A percentile compares a stretch with the other conserved stretches of the same genome.
Evolutionary conservation across 1,284 basidiomycete genomes (phyloP).

Genomic region (Ganoderma resinaceum): DNA sequence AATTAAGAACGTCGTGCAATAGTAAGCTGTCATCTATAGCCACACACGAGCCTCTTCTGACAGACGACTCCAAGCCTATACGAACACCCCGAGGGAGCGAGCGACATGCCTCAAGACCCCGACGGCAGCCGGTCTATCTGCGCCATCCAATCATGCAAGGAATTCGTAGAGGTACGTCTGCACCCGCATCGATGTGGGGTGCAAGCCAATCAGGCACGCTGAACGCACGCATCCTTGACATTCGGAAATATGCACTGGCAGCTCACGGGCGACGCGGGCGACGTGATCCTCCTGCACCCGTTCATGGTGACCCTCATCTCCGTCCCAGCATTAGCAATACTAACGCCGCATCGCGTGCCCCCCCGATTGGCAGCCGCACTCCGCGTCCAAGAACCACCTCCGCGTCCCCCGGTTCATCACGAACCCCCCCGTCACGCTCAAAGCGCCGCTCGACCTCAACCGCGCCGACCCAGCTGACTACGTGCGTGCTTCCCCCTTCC

Average conservation of each 20-base stretch:
- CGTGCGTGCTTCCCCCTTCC: constrained; percentile 17
- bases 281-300: constrained; percentile 48
- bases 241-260: constrained; percentile 7
- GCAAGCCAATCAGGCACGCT: neutral
- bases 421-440: constrained; percentile 47
- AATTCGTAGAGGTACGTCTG: constrained; percentile 40
- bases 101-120: constrained; percentile 35
- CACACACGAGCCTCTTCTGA: neutral
- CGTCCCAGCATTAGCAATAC: neutral
- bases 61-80: constrained; percentile 32
- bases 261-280: constrained; percentile 45
- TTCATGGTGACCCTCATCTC: constrained; percentile 39
- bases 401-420: constrained; percentile 47
- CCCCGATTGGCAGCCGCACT: constrained; percentile 36
- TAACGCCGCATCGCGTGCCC: neutral
- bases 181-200: neutral
- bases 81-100: constrained; percentile 40
- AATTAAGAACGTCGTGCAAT: constrained; percentile 42
- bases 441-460: constrained; percentile 45
- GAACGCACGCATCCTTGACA: neutral
- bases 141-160: constrained; percentile 36
- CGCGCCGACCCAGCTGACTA: constrained; percentile 43
- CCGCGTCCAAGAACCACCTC: constrained; percentile 45
- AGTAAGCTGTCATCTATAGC: constrained; percentile 25
- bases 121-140: constrained; percentile 39